Base-by-base conservation (phyloP, 2,329 filamentous ascomycete genomes). In the Beauveria sp. region DNA sequence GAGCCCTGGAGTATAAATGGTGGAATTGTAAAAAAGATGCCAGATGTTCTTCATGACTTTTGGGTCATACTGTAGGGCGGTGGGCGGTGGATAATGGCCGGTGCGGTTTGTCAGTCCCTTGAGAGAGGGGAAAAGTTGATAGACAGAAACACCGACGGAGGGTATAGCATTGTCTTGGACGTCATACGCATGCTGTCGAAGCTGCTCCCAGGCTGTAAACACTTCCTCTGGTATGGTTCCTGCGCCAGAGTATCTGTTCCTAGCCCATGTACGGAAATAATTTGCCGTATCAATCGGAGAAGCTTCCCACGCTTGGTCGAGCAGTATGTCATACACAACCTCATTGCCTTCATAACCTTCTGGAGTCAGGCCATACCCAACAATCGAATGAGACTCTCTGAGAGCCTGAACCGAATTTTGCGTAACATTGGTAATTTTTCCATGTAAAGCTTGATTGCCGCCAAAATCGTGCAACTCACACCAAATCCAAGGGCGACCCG, bases 401-500 rank as follows among this genome's bases (percentile, higher is more conserved):
- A 79, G 69, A 0, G 80, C 80, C 43, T 73, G 69, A 14, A 79
- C 73, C 0, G 78, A 71, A 61, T 78, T 77, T 41, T 74, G 68
- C 0, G 79, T 82, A 5, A 81, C 64, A 41, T 80, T 81, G 59
- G 73, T 67, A 14, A 82, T 71, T 62, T 80, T 79, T 2, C 79
- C 80, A 62, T 82, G 80, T 1, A 82, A 63, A 0, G 78, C 79
- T 70, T 76, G 73, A 63, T 77, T 80, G 16, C 76, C 77, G 6
- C 80, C 80, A 61, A 78, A 82, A 62, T 75, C 73, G 64, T 82
- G 80, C 5, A 83, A 67, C 64, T 81, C 70, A 63, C 79, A 81
- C 80, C 80, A 82, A 30, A 82, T 76, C 79, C 80, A 83, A 0
- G 77, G 75, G 64, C 81, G 81, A 18, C 79, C 79, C 60, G 75